Evolutionary conservation across 345 rosid genomes (phyloP), one percentile per base, ranked within the genome.

Genomic region (Schrenkiella parvula): DNA sequence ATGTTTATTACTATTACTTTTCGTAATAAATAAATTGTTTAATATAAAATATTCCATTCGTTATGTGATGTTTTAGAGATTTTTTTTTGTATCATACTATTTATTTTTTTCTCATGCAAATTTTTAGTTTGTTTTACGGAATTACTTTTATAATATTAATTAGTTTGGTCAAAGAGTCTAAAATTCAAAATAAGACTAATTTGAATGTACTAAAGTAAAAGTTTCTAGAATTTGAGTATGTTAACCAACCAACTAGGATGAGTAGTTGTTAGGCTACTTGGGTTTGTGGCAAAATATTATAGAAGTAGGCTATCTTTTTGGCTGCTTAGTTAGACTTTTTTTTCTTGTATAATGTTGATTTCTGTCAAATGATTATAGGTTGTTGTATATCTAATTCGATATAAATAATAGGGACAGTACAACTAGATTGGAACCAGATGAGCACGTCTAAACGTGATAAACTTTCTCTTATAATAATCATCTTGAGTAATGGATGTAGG

Each of bases 211-310:
- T 15, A 42, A 63, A 15, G 39, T 15, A 42, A 63, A 41, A 10
- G 39, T 72, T 63, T 64, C 48, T 54, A 53, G 64, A 64, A 37
- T 37, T 12, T 18, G 63, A 37, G 48, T 57, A 38, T 66, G 61
- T 38, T 51, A 58, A 58, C 61, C 57, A 48, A 52, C 21, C n/a
- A 74, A 66, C 54, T 64, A 55, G 15, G 41, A 54, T 42, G 41
- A 56, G 72, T 66, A 35, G 70, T 66, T 66, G 78, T 66, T 59
- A 74, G 44, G 59, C 59, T 56, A 65, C 77, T 37, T 46, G 51
- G 56, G 42, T 65, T 56, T 64, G 66, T 73, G 65, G 46, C 66
- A 22, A 73, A 17, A 17, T 64, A 14, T 53, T 41, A 59, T 11
- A 51, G 55, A 54, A 8, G 70, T 64, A 26, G 70, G 48, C 31